Evolutionary conservation across 352 stramenopile species (phyloP).

Genomic region (Globisporangium canariense): DNA sequence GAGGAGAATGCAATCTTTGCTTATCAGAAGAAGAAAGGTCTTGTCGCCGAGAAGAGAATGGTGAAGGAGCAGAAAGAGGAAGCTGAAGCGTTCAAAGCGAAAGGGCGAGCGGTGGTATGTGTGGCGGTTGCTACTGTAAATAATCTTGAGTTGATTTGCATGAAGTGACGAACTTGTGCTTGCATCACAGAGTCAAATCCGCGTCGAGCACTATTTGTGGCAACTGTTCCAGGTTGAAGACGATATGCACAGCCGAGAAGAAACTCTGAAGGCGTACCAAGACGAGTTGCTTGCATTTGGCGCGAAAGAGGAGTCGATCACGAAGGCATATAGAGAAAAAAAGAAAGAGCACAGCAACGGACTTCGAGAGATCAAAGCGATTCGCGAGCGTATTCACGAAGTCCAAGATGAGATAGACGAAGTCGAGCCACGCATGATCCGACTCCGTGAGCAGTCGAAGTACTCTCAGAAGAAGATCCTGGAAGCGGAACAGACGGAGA

Average conservation of each 20-base stretch:
- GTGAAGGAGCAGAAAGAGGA: constrained; percentile 95
- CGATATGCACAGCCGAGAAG: constrained; percentile 83
- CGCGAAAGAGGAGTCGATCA: constrained; percentile 48
- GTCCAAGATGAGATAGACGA: constrained; percentile 86
- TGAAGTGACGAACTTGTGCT: neutral
- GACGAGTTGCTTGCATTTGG: constrained; percentile 35
- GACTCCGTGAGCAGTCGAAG: constrained; percentile 89
- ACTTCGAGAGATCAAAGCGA: constrained; percentile 60
- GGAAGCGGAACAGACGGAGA: constrained; percentile 44
- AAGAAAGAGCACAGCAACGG: constrained; percentile 62
- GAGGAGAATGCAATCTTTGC: constrained; percentile 94
- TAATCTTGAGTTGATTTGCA: neutral
- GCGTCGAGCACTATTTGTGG: constrained; percentile 95
- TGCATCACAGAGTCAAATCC: constrained; percentile 49
- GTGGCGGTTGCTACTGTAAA: neutral
- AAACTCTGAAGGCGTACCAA: constrained; percentile 54
- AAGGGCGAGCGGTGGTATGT: constrained; percentile 61
- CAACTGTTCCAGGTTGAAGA: constrained; percentile 94
- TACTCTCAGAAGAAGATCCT: constrained; percentile 66
- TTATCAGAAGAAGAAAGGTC: constrained; percentile 96
- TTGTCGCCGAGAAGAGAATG: constrained; percentile 90
- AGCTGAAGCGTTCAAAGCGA: constrained; percentile 80
- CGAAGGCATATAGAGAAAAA: constrained; percentile 54
- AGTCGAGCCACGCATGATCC: constrained; percentile 68
- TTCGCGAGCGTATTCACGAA: constrained; percentile 63